These are phyloP conservation scores for Prorocentrum cordatum DNA, from an alignment of 169 alveolate genomes.

Conservation along the genomic window DNA sequence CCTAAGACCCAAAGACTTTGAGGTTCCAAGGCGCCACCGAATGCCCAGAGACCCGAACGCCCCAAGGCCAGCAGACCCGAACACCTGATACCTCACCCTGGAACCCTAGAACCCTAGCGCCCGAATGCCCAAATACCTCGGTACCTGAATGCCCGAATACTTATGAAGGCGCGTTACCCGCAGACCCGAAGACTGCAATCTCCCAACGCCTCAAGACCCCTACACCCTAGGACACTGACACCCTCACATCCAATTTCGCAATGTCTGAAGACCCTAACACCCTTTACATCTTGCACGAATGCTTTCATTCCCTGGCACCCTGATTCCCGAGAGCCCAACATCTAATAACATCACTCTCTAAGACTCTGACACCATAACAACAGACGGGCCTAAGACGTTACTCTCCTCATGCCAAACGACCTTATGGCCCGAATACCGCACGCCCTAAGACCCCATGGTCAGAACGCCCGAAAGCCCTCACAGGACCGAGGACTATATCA, in stretches of 20 bases:
- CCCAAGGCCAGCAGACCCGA: too few species aligned
- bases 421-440: too few species aligned
- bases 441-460: neutral
- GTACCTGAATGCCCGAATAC: neutral
- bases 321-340: neutral
- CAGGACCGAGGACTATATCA: too few species aligned
- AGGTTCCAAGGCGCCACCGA: too few species aligned
- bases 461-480: neutral
- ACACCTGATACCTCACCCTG: too few species aligned
- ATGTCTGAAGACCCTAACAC: neutral
- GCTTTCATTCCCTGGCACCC: neutral
- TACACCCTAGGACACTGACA: neutral
- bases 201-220: neutral
- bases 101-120: too few species aligned
- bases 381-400: neutral
- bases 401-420: too few species aligned
- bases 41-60: too few species aligned
- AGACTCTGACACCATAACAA: neutral
- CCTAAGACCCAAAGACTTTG: too few species aligned
- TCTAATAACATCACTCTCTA: too few species aligned
- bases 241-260: neutral
- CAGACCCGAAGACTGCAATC: neutral
- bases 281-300: neutral
- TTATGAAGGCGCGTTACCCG: neutral
- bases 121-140: neutral